Evolutionary conservation across 73 alveolate species (phyloP).

Genomic region (Paramecium octaurelia): DNA sequence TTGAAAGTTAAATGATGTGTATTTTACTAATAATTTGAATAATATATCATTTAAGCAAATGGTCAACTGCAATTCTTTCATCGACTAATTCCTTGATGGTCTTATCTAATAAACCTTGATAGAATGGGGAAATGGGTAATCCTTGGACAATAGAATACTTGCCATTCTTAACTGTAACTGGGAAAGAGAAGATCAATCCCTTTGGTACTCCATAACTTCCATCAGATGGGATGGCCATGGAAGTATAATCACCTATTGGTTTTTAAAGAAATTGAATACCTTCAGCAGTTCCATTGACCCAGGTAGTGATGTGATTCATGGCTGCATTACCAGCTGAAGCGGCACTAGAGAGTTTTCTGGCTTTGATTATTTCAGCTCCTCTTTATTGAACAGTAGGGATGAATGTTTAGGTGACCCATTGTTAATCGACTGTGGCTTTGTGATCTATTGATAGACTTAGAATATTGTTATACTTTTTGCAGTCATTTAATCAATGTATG

Average conservation of each 20-base stretch:
- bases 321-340: constrained; percentile 99
- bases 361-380: constrained; percentile 96
- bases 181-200: constrained; percentile 91
- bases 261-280: background rate
- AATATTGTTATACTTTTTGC: constrained; percentile 65
- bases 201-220: constrained; percentile 89
- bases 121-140: constrained; percentile 72
- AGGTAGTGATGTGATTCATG: constrained; percentile 96
- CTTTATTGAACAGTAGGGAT: constrained; percentile 93
- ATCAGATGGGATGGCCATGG: constrained; percentile 91
- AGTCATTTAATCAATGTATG: constrained; percentile 78
- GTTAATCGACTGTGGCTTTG: constrained; percentile 65
- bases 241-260: constrained; percentile 76
- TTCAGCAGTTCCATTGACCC: constrained; percentile 87
- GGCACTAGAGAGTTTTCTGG: constrained; percentile 90
- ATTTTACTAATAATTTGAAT: background rate
- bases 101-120: constrained; percentile 66
- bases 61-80: constrained; percentile 79
- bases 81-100: constrained; percentile 80
- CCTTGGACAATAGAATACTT: constrained; percentile 77
- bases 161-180: constrained; percentile 77
- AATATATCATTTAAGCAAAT: constrained; percentile 55
- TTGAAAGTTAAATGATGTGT: background rate
- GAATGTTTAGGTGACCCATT: constrained; percentile 80
- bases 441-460: background rate